These are phyloP conservation scores for Colletotrichum aenigma DNA, from an alignment of 2,329 filamentous ascomycete species.

Conservation along the genomic window DNA sequence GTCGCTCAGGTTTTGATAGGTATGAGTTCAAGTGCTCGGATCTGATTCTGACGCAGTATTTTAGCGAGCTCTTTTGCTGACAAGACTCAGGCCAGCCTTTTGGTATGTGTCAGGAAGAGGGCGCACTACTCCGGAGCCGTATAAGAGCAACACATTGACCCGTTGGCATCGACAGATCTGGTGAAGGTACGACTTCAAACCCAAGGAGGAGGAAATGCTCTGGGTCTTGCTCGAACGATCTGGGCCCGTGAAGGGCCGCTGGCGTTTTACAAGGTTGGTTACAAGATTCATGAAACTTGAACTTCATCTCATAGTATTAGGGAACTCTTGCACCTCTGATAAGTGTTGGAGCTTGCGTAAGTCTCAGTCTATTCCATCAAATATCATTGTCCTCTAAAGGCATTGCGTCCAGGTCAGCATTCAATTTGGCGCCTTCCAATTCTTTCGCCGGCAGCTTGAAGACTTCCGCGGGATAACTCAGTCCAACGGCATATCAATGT, in stretches of 20 bases:
- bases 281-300: not conserved
- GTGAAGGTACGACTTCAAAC: not conserved
- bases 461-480: not conserved
- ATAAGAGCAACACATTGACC: not conserved
- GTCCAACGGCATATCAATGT: not conserved
- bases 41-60: not conserved
- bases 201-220: not conserved
- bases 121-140: accelerated
- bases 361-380: not conserved
- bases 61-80: accelerated
- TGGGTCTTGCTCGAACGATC: not conserved
- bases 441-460: not conserved
- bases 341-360: not conserved
- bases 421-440: not conserved
- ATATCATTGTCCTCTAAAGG: not conserved
- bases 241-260: not conserved
- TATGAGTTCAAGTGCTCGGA: not conserved
- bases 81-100: not conserved
- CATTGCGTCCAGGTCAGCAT: not conserved
- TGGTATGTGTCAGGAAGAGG: not conserved
- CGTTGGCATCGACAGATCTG: not conserved
- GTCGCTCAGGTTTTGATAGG: not conserved
- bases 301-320: not conserved
- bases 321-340: not conserved
- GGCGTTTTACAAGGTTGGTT: not conserved